Conservation (phyloP, 176 grass and related monocot genomes). For the Phyllostachys edulis region DNA sequence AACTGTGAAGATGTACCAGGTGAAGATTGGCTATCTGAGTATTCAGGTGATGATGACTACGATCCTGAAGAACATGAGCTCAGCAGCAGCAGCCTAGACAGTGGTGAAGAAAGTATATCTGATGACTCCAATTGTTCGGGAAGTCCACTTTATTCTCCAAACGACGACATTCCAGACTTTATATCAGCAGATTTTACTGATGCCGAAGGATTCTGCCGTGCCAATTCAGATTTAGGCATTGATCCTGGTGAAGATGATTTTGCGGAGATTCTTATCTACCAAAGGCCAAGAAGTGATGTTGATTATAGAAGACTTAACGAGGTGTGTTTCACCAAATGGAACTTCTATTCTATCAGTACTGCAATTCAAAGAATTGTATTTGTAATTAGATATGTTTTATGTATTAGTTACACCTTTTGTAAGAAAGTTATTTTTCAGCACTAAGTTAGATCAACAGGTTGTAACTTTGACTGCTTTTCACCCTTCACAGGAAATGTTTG, state of each 20-base stretch:
- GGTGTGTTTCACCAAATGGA: conserved; percentile 52
- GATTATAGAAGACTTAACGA: conserved; percentile 91
- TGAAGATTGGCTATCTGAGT: conserved; percentile 94
- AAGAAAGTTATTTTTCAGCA: conserved; percentile 12
- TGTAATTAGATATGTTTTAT: conserved; percentile 4
- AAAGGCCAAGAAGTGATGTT: conserved; percentile 67
- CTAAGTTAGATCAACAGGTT: not conserved
- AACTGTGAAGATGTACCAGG: conserved; percentile 43
- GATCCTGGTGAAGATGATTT: conserved; percentile 53
- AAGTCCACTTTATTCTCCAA: conserved; percentile 64
- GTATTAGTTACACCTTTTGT: not conserved
- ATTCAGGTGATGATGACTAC: conserved; percentile 96
- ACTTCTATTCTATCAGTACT: not conserved
- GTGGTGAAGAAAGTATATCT: conserved; percentile 49
- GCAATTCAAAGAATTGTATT: conserved; percentile 21
- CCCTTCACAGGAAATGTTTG: conserved; percentile 86
- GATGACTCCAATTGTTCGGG: conserved; percentile 61
- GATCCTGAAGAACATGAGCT: conserved; percentile 67
- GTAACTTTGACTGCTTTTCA: conserved; percentile 16
- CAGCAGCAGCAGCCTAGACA: conserved; percentile 45
- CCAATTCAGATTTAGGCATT: conserved; percentile 37
- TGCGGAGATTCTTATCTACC: conserved; percentile 46
- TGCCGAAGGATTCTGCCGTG: conserved; percentile 36
- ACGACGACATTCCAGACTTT: conserved; percentile 62
- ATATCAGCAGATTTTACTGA: conserved; percentile 48